Base-by-base conservation (phyloP, 768 basidiomycete genomes). In the Boletus pseudo-olivaceus region DNA sequence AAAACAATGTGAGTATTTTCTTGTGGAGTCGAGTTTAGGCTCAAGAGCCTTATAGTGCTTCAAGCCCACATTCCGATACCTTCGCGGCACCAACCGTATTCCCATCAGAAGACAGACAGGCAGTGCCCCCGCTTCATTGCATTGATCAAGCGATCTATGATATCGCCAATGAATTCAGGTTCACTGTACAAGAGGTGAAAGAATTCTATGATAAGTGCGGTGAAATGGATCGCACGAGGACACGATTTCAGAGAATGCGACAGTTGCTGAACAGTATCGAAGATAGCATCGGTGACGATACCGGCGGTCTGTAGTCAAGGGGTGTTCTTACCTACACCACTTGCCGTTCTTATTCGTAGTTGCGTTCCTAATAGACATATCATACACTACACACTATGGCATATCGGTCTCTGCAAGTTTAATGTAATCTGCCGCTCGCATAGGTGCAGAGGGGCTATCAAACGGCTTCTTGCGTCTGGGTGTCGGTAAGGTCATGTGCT, bases 381-480 rank as follows among this genome's bases (percentile, higher is more conserved):
- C 26, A 33, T 44, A 37, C 23, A 34, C 19, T 48, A 41, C 37
- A 32, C 19, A 33, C 54, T 68, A 70, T 57, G 65, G 62, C 38
- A 76, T 61, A 57, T 89, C 87, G 41, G 82, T 78, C 50, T 90
- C 90, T 6, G 80, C 79, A 43, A 88, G 70, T 23, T 84, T 70
- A 57, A 84, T 85, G 64, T 86, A 80, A 59, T 88, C 83, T 29
- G 82, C 84, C 26, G 78, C 84, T 58, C 90, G 78, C n/a, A 71
- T 74, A 5, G 91, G 91, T 9, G 91, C 91, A 20, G 88, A 82
- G 26, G 91, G 91, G 57, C 88, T 90, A 49, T 87, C 84, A 61
- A 84, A 88, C 3, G 83, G 82, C 64, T 89, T 90, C 39, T 85
- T 81, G 59, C 85, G 84, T 69, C 91, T 93, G 40, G 58, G 40